Evolutionary conservation across 345 rosid species (phyloP), one percentile per base, ranked within the genome.

Genomic region (Bruguiera gymnorhiza): DNA sequence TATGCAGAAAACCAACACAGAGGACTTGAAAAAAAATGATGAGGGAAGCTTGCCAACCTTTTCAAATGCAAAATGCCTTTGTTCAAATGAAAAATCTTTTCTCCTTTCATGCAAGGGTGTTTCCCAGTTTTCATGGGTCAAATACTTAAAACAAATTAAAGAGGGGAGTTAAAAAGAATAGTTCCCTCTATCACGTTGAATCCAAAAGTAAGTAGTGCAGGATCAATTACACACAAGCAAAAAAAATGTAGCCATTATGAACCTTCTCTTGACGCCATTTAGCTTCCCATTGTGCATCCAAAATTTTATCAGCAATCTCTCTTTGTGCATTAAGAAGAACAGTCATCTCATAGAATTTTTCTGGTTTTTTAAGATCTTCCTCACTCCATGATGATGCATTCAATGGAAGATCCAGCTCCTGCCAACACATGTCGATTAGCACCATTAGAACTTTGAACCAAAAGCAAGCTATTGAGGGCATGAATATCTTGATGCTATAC

Each of bases 261-360:
- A 90, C 97, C 98, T 88, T 93, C 76, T 87, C 94, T 73, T 91
- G 92, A 57, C 90, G 92, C 97, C 98, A 93, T 76, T 89, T 89
- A 58, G 80, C 79, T 83, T 91, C 89, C 98, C 97, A 93, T 54
- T 88, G 97, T 53, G 87, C 78, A 83, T 93, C 97, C 86, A 93
- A 79, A 54, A 93, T 81, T 74, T 83, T 87, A 54, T 89, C 87
- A 26, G 97, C 91, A 57, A 89, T 87, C 78, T 93, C 96, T 78
- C 93, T 89, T 77, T 93, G 98, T 43, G 98, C 98, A 73, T 89
- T 91, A 57, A 93, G 88, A 69, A 93, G 96, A 70, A 93, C 83
- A n/a, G 90, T 88, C 91, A 87, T 93, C 89, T 93, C 97, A 65
- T 91, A 89, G 52, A 91, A 80, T 63, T 84, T 93, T 67, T 84